phyloP scores from a whole-genome alignment of 2,329 filamentous ascomycete species.

The Paramyrothecium roridum region DNA sequence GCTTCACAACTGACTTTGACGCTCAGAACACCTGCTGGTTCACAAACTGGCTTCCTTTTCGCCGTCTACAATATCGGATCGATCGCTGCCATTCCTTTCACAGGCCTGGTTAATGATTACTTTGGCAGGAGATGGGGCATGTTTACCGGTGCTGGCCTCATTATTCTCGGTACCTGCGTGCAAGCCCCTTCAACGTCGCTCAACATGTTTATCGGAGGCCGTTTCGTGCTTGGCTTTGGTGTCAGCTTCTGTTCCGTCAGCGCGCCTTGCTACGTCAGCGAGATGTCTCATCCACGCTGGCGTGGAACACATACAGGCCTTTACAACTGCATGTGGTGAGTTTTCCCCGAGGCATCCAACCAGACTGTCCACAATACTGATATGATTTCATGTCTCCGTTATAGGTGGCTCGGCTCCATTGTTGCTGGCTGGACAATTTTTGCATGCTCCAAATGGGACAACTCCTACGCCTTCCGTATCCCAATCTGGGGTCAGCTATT shows the following conservation, averaged over 20 bases:
- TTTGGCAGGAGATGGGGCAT: constrained; percentile 39
- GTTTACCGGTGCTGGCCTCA: constrained; percentile 33
- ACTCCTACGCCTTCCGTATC: constrained; percentile 19
- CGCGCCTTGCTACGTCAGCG: constrained; percentile 37
- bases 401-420: constrained; percentile 42
- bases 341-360: too few relatives aligned
- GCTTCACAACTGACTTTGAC: not conserved
- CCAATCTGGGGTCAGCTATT: not conserved
- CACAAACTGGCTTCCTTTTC: constrained; percentile 25
- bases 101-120: constrained; percentile 35
- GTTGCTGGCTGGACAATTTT: constrained; percentile 52
- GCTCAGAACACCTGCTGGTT: constrained; percentile 13
- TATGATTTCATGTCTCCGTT: not conserved
- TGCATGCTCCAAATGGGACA: constrained; percentile 37
- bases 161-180: constrained; percentile 37
- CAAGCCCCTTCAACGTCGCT: constrained; percentile 32
- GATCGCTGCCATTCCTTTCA: constrained; percentile 35
- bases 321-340: constrained; percentile 30
- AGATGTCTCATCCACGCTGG: constrained; percentile 52
- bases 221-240: constrained; percentile 54
- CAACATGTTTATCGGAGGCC: constrained; percentile 42
- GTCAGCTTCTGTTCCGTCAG: constrained; percentile 36
- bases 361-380: too few relatives aligned
- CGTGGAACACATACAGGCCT: constrained; percentile 38
- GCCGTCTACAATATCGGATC: constrained; percentile 44